These are phyloP conservation scores for Pichia sp. DNA, from an alignment of 1,139 yeast species.

Conservation along the genomic window DNA sequence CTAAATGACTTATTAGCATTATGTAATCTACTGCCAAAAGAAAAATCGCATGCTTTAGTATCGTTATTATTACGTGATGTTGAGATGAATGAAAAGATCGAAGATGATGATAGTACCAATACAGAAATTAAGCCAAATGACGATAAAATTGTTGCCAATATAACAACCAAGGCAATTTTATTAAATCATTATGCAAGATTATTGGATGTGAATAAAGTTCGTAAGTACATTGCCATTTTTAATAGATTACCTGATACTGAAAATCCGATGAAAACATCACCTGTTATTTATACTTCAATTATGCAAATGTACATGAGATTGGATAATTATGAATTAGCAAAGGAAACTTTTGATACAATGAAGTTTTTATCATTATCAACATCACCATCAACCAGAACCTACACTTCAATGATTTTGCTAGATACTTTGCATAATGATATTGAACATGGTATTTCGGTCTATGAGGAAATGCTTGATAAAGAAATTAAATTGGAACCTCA, in stretches of 20 bases:
- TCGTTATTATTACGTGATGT: constrained; percentile 27
- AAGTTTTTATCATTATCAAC: constrained; percentile 63
- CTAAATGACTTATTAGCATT: constrained; percentile 34
- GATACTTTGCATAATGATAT: constrained; percentile 56
- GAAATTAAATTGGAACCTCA: constrained; percentile 18
- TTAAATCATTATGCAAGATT: constrained; percentile 29
- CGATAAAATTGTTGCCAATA: constrained; percentile 29
- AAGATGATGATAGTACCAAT: not conserved
- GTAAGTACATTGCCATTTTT: constrained; percentile 18
- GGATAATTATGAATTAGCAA: constrained; percentile 54
- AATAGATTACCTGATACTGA: constrained; percentile 9
- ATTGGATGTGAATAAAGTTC: constrained; percentile 34
- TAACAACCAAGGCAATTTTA: constrained; percentile 39
- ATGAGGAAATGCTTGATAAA: constrained; percentile 54
- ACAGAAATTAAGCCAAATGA: not conserved
- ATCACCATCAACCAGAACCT: constrained; percentile 61
- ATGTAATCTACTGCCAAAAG: constrained; percentile 10
- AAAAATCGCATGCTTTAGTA: constrained; percentile 16
- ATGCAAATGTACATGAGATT: constrained; percentile 60
- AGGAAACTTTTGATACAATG: constrained; percentile 75
- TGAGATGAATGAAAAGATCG: constrained; percentile 3
- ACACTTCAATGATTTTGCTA: constrained; percentile 63
- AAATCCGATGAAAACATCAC: constrained; percentile 26
- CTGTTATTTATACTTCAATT: constrained; percentile 55
- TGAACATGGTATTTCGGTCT: constrained; percentile 71